Percentiles rank a stretch among this genome's conserved stretches.
Conservation (phyloP, 768 basidiomycete genomes). For the Hebeloma cylindrosporum region DNA sequence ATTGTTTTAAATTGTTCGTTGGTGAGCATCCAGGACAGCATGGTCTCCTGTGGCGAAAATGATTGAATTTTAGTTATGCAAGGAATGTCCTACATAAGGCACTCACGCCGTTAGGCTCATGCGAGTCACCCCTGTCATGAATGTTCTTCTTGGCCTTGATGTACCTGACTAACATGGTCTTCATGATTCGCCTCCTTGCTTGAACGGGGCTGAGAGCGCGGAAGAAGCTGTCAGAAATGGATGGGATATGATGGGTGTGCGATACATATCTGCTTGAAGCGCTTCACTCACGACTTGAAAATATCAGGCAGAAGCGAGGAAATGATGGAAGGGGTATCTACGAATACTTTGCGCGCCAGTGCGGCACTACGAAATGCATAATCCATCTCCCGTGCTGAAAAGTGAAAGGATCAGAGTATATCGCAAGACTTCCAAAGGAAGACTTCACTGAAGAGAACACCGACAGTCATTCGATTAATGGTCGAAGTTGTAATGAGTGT, state of each 20-base stretch:
- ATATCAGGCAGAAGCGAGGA: not conserved
- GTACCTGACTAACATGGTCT: too few relatives aligned
- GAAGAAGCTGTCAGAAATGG: slow-evolving; percentile 9
- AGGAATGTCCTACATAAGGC: too few relatives aligned
- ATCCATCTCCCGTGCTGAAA: slow-evolving; percentile 3
- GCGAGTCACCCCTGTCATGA: not conserved
- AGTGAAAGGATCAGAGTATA: not conserved
- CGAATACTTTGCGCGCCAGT: slow-evolving; percentile 1
- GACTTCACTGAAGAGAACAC: slow-evolving; percentile 24
- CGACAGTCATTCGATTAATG: slow-evolving; percentile 15
- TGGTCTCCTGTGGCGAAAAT: slow-evolving; percentile 35
- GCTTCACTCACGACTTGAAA: slow-evolving; percentile 5
- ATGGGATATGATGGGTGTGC: not conserved
- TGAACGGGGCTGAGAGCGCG: too few relatives aligned
- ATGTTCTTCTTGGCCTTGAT: too few relatives aligned
- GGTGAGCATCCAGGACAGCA: slow-evolving; percentile 37
- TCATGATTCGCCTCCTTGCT: too few relatives aligned
- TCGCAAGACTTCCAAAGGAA: not conserved
- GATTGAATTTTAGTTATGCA: too few relatives aligned
- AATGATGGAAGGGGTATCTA: not conserved
- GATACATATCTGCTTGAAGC: too few relatives aligned
- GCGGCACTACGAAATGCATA: not conserved
- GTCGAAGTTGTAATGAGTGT: slow-evolving; percentile 1
- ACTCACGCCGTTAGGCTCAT: slow-evolving; percentile 3
- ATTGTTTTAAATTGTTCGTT: slow-evolving; percentile 20